A percentile compares a stretch with the other conserved stretches of the same genome.
phyloP scores from a whole-genome alignment of 306 rosid genomes.

The Corylus americana region DNA sequence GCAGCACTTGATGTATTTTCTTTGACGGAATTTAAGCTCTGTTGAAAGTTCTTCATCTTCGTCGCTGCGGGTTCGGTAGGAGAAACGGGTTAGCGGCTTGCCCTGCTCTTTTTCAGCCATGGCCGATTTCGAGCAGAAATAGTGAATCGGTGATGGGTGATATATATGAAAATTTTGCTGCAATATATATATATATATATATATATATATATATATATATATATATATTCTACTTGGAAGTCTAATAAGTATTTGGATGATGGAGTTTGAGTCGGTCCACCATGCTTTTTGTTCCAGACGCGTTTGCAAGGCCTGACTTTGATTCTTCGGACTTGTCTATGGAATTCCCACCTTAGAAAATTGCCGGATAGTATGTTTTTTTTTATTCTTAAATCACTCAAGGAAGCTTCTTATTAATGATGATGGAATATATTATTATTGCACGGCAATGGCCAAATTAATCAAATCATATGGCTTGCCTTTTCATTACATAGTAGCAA shows the following conservation, averaged over 20 bases:
- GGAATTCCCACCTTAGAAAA: not conserved
- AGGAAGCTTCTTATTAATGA: too few relatives aligned
- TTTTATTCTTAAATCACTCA: too few relatives aligned
- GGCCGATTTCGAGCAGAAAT: not conserved
- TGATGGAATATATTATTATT: too few relatives aligned
- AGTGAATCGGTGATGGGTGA: not conserved
- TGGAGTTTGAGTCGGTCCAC: not conserved
- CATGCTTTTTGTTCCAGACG: not conserved
- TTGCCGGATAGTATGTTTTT: not conserved
- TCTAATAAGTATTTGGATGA: too few relatives aligned
- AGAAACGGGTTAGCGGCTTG: conserved; percentile 34
- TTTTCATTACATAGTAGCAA: too few relatives aligned
- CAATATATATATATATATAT: too few relatives aligned
- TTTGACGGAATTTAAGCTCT: not conserved
- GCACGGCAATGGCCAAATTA: too few relatives aligned
- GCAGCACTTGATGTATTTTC: conserved; percentile 37
- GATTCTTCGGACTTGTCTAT: not conserved
- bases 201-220: too few relatives aligned
- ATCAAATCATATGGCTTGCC: too few relatives aligned
- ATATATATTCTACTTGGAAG: too few relatives aligned
- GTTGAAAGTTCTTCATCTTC: not conserved
- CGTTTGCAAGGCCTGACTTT: conserved; percentile 20
- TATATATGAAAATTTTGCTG: not conserved
- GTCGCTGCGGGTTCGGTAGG: conserved; percentile 17
- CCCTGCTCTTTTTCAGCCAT: conserved; percentile 35